These are phyloP conservation scores for Striga asiatica DNA, from an alignment of 257 asterid species.

Conservation along the genomic window DNA sequence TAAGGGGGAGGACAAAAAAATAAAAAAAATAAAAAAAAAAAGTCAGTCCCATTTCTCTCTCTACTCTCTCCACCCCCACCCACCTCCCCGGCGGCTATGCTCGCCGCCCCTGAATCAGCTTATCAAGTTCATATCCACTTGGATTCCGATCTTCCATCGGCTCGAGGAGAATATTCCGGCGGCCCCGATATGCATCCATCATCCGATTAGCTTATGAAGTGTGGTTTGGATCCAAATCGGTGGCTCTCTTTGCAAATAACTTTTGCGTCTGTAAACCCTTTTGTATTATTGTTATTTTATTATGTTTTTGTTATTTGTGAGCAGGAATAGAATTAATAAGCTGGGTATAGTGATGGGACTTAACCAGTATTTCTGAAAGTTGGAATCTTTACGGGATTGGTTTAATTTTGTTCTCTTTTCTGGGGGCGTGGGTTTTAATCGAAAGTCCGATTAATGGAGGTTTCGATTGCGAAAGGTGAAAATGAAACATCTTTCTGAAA, in stretches of 20 bases:
- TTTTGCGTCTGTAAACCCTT: slow-evolving; percentile 12
- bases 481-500: slow-evolving; percentile 1
- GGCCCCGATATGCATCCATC: slow-evolving; percentile 8
- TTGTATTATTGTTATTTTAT: too few relatives aligned
- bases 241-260: slow-evolving; percentile 7
- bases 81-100: slow-evolving; percentile 26
- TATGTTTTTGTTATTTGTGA: neutral
- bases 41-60: neutral
- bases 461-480: slow-evolving; percentile 19
- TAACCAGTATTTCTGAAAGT: slow-evolving; percentile 14
- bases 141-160: neutral
- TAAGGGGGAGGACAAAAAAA: too few relatives aligned
- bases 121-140: neutral
- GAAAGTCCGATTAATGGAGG: slow-evolving; percentile 14
- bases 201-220: slow-evolving; percentile 12
- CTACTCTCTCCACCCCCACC: slow-evolving; percentile 8
- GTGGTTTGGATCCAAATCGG: slow-evolving; percentile 29
- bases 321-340: slow-evolving; percentile 18
- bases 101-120: slow-evolving; percentile 15
- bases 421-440: slow-evolving; percentile 15
- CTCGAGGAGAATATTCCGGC: slow-evolving; percentile 17
- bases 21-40: neutral
- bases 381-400: slow-evolving; percentile 19
- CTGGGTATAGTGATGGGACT: slow-evolving; percentile 23
- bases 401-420: neutral